A percentile compares a stretch with the other conserved stretches of the same genome.
Conservation (phyloP, 768 basidiomycete species). For the Tubosaeta sp. region DNA sequence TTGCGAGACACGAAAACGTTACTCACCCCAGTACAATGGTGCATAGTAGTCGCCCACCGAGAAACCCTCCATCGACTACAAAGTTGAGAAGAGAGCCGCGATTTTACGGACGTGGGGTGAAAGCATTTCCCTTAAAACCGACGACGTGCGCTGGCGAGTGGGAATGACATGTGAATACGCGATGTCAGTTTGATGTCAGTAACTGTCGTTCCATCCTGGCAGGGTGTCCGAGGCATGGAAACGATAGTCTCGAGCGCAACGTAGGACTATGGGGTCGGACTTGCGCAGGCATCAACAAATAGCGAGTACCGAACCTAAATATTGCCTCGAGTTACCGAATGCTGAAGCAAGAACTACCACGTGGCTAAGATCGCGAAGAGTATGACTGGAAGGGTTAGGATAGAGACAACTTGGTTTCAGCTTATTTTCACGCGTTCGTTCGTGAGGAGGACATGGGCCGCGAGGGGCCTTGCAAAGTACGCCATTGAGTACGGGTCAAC, state of each 20-base stretch:
- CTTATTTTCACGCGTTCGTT: no score
- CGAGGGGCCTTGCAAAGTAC: no score
- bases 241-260: neutral
- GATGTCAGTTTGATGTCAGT: neutral
- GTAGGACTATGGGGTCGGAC: no score
- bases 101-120: neutral
- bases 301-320: no score
- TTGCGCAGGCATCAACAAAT: no score
- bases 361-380: no score
- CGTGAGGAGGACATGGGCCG: no score
- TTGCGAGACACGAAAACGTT: neutral
- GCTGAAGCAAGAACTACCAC: no score
- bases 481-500: no score
- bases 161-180: neutral
- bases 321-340: no score
- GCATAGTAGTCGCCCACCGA: neutral
- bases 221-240: neutral
- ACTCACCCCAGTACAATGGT: constrained; percentile 10
- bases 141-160: neutral
- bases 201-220: neutral
- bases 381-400: no score
- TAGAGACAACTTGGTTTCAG: no score
- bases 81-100: neutral
- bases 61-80: neutral
- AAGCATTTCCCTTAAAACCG: neutral